Evolutionary conservation across 768 basidiomycete genomes (phyloP), one percentile per base, ranked within the genome.

Genomic region (Lactifluus rugatus): DNA sequence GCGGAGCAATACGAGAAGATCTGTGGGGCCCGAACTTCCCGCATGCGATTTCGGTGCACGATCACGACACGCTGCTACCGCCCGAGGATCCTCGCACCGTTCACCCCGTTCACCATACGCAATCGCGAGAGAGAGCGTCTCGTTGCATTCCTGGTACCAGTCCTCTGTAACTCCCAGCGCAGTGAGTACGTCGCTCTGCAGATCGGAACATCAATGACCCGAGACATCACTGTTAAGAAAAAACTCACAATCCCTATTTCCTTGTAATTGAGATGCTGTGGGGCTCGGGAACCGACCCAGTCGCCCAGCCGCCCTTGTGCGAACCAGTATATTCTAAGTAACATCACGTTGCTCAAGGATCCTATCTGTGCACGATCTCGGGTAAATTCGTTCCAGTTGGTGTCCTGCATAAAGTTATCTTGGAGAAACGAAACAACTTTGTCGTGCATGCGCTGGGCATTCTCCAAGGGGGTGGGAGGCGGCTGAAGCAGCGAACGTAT

Each of bases 121-220:
- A 14, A 59, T 37, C 21, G 44, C 52, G 25, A 60, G 52, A 1
- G 57, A 54, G 3, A 60, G 52, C 21, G 61, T 62, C 46, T 62
- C 57, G 21, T 59, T 53, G 28, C 61, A 60, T 19, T 54, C 57
- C 13, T 26, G 52, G 39, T 60, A 62, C 61, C 61, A 60, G 11
- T 60, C 58, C 44, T 49, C 52, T 2, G 52, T 36, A 10, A 60
- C 41, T 21, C 58, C 57, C 32, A 62, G 41, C 21, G 52, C 61
- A 11, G 42, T 47, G 8, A 54, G 57, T 6, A 60, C 52, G 28
- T 62, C 52, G 25, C 37, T 37, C 57, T 62, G 28, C 16, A 5
- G 16, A 13, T 8, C 26, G 14, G 16, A 16, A 39, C 13, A 42
- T 58, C 60, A 58, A 48, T n/a, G 11, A 14, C 1, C 16, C 16